Percentiles rank a stretch among this genome's conserved stretches.
phyloP scores from a whole-genome alignment of 1,284 basidiomycete species.

The Papiliotrema terrestris region DNA sequence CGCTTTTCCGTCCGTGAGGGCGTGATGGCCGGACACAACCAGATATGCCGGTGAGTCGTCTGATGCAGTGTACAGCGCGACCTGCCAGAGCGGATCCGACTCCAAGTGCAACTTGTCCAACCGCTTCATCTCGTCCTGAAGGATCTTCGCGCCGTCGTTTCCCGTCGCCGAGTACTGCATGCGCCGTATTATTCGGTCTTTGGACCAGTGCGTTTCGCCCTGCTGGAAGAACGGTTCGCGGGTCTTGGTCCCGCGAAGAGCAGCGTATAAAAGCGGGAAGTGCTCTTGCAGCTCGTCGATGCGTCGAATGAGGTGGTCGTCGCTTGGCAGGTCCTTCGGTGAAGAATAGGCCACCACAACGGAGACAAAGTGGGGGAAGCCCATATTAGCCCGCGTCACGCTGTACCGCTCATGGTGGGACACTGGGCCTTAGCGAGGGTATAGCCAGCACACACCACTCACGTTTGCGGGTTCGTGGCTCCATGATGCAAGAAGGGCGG shows the following conservation, averaged over 20 bases:
- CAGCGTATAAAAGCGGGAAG: conserved; percentile 27
- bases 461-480: neutral
- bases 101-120: neutral
- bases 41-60: conserved; percentile 4
- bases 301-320: conserved; percentile 13
- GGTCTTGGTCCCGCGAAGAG: conserved; percentile 11
- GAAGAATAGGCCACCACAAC: conserved; percentile 23
- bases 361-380: conserved; percentile 22
- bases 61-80: conserved; percentile 3
- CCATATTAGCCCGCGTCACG: conserved; percentile 24
- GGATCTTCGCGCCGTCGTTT: conserved; percentile 1
- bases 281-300: conserved; percentile 25
- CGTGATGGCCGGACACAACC: conserved; percentile 12
- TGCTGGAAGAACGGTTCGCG: conserved; percentile 9
- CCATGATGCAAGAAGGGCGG: neutral
- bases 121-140: neutral
- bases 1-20: conserved; percentile 23
- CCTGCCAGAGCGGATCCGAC: conserved; percentile 11
- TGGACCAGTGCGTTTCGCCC: conserved; percentile 6
- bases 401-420: conserved; percentile 29
- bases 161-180: neutral
- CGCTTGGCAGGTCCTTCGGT: conserved; percentile 10
- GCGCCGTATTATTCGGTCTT: conserved; percentile 10
- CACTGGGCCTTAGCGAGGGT: conserved; percentile 6
- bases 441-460: neutral